A percentile compares a stretch with the other conserved stretches of the same genome.
Conservation (phyloP, 768 basidiomycete genomes). For the Lactarius psammicola region DNA sequence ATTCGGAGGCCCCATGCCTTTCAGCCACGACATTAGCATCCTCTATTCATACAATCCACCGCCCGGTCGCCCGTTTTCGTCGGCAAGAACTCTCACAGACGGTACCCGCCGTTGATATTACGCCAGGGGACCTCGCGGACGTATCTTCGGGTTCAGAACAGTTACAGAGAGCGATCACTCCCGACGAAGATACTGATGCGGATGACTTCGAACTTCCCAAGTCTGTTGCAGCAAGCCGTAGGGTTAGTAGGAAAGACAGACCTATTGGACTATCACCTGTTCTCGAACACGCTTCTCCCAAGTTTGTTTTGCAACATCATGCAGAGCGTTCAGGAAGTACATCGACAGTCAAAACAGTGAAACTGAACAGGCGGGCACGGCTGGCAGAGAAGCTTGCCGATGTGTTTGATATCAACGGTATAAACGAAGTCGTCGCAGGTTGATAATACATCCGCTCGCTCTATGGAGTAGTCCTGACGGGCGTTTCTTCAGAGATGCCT, state of each 20-base stretch:
- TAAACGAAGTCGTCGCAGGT: conserved; percentile 86
- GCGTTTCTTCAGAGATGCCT: conserved; percentile 65
- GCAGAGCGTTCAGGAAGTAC: conserved; percentile 40
- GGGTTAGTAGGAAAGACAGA: conserved; percentile 19
- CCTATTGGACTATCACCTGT: conserved; percentile 14
- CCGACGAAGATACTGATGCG: conserved; percentile 30
- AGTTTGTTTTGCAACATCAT: conserved; percentile 18
- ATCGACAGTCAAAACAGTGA: conserved; percentile 73
- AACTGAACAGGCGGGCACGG: conserved; percentile 60
- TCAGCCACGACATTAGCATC: conserved; percentile 61
- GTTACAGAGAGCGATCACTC: not conserved
- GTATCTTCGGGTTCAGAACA: conserved; percentile 11
- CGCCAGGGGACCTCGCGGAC: conserved; percentile 22
- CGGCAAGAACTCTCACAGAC: conserved; percentile 37
- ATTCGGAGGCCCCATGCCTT: conserved; percentile 3
- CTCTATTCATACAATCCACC: conserved; percentile 85
- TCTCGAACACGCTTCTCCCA: conserved; percentile 21
- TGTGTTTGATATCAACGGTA: conserved; percentile 78
- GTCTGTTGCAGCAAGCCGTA: conserved; percentile 11
- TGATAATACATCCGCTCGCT: conserved; percentile 32
- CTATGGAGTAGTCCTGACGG: conserved; percentile 10
- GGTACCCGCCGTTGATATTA: conserved; percentile 25
- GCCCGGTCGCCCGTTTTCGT: conserved; percentile 70
- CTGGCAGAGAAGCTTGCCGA: conserved; percentile 88
- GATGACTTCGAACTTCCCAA: conserved; percentile 30